These are phyloP conservation scores for Colletotrichum tamarilloi DNA, from an alignment of 2,329 filamentous ascomycete genomes.

Conservation along the genomic window DNA sequence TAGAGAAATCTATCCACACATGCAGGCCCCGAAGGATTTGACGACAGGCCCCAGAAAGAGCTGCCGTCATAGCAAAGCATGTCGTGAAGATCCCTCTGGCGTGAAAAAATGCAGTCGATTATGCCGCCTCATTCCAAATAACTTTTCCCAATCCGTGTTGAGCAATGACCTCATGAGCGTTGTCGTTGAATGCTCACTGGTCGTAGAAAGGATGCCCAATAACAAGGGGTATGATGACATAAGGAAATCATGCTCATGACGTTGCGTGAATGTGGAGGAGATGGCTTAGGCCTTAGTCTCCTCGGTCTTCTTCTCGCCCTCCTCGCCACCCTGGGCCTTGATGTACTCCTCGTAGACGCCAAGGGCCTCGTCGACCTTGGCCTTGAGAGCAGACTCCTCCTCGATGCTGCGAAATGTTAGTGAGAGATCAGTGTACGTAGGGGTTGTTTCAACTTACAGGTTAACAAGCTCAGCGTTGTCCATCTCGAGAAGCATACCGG, in stretches of 20 bases:
- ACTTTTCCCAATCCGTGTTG: slow-evolving; percentile 37
- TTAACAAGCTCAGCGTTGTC: slow-evolving; percentile 94
- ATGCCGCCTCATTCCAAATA: slow-evolving; percentile 36
- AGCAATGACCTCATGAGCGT: slow-evolving; percentile 35
- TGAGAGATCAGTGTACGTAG: neutral
- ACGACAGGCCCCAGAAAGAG: slow-evolving; percentile 15
- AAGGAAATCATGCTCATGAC: slow-evolving; percentile 36
- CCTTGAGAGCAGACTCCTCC: slow-evolving; percentile 87
- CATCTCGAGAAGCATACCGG: slow-evolving; percentile 99
- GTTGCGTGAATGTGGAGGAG: slow-evolving; percentile 31
- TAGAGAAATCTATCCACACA: slow-evolving; percentile 34
- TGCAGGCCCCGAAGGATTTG: slow-evolving; percentile 17
- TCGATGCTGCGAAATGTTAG: slow-evolving; percentile 74
- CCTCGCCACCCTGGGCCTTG: slow-evolving; percentile 76
- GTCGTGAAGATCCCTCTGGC: slow-evolving; percentile 29
- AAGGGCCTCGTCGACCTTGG: slow-evolving; percentile 97
- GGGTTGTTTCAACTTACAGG: slow-evolving; percentile 75
- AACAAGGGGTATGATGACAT: slow-evolving; percentile 38
- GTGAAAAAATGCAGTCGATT: slow-evolving; percentile 37
- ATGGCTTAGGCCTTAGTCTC: slow-evolving; percentile 53
- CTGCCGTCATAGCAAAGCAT: slow-evolving; percentile 28
- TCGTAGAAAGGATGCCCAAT: slow-evolving; percentile 36
- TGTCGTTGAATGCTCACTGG: slow-evolving; percentile 22
- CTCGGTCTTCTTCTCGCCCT: slow-evolving; percentile 64
- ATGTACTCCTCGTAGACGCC: slow-evolving; percentile 98